Base-by-base conservation (phyloP, 2,329 filamentous ascomycete species). In the Ascochyta clinopodiicola region DNA sequence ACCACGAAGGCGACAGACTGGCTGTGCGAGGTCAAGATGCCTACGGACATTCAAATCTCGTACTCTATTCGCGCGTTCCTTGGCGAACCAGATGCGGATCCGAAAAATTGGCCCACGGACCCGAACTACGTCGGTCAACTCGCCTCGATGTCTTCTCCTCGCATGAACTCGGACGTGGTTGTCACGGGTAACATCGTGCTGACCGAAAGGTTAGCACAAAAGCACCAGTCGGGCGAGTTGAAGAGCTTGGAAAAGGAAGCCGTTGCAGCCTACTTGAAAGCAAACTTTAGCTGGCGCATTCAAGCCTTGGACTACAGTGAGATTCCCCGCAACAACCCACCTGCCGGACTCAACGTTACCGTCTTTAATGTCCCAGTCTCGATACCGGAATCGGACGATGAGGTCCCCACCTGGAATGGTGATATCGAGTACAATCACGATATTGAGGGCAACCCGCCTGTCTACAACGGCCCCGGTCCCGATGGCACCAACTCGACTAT, bases 121-220 rank as follows among this genome's bases (percentile, higher is more conserved):
- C 64, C 68, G 22, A 77, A 77, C 43, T 76, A 78, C 29, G 71
- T 80, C 21, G 77, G 78, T 27, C 76, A 76, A 34, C 70, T 78
- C 31, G 65, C 71, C 2, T 67, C 75, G 10, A 73, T 79, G 42
- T 73, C 75, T 3, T 74, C 71, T 27, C 67, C 76, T 15, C 68
- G 54, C 53, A 70, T 61, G 77, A 71, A 48, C 63, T 69, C 50
- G 64, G 73, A 68, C 69, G 70, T 66, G 59, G 73, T 63, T 31
- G 69, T 80, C 27, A 76, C 77, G 3, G 77, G 76, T 17, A 77
- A 71, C 27, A 71, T 80, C 4, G 74, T 70, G 1, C 56, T 80
- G 4, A 79, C 78, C 0, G 65, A 70, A 0, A 71, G 68, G 15
- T 60, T 80, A 1, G 65, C 63, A 21, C 53, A 64, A 21, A 72